Base-by-base conservation (phyloP, 106 monocot species). In the Cymbidium sinense region DNA sequence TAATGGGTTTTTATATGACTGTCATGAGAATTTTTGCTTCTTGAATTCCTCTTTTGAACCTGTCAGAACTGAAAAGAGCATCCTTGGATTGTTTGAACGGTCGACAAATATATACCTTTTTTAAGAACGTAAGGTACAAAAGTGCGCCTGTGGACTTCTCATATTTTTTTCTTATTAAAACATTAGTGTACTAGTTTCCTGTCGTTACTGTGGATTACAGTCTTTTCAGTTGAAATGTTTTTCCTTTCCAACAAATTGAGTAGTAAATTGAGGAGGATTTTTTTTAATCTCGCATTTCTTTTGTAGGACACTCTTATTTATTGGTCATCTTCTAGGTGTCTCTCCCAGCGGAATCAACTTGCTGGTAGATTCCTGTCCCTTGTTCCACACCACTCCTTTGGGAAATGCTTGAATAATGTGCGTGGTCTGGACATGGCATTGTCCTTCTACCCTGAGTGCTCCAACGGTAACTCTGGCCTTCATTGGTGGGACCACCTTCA, bases 291-390 rank as follows among this genome's bases (percentile, higher is more conserved):
- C 18, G 41, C 4, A 34, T 69, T 21, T 0, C 8, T 5, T 25
- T 3, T 21, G 20, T 27, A 98, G 94, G 92, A 89, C 62, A 76
- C 79, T 47, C 88, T 94, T 78, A 86, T 98, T 15, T 98, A 98
- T 74, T 98, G 98, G 98, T 98, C 98, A 23, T 98, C 98, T 39
- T 98, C 98, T 77, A 85, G 94, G 70, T 98, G 98, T 83, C 90
- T 94, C 58, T 77, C 81, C 10, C 36, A 86, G 25, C 77, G 98
- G 79, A 77, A 92, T 71, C 20, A 86, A 21, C 83, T 94, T 21
- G 98, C 98, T 1, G 81, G 84, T 73, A 77, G 18, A 13, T 90
- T 98, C 70, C 90, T 98, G 28, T 83, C 91, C 20, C 88, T 88
- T 0, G 78, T 98, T 0, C 87, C 94, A 0, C 88, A 92, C 83